A percentile compares a stretch with the other conserved stretches of the same genome.
phyloP scores from a whole-genome alignment of 1,284 basidiomycete species.

The Phylloboletellus chloephorus region DNA sequence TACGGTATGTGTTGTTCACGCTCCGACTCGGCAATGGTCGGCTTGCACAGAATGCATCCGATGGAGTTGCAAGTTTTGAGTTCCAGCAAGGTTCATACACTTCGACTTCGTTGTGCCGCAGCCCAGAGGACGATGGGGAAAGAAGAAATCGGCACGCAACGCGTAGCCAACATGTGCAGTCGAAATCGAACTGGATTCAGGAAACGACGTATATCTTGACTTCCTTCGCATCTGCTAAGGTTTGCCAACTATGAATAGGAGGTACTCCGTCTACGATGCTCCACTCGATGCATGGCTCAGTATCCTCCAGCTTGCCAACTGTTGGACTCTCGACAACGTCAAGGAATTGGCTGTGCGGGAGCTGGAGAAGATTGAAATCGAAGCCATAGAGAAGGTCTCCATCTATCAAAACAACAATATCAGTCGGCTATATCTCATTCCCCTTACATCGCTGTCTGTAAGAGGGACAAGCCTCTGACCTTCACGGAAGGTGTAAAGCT shows the following conservation, averaged over 20 bases:
- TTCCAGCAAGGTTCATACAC: no score
- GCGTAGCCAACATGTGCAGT: slow-evolving; percentile 40
- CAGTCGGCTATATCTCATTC: slow-evolving; percentile 42
- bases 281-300: slow-evolving; percentile 45
- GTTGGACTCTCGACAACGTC: slow-evolving; percentile 47
- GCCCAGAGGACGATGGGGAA: slow-evolving; percentile 13
- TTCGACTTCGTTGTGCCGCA: no score
- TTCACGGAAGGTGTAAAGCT: slow-evolving; percentile 44
- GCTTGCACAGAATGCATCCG: no score
- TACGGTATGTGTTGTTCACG: no score
- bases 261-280: slow-evolving; percentile 52
- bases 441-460: slow-evolving; percentile 44
- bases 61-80: no score
- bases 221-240: slow-evolving; percentile 24
- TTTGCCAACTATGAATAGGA: slow-evolving; percentile 32
- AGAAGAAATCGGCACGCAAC: no score
- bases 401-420: slow-evolving; percentile 47
- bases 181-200: slow-evolving; percentile 17
- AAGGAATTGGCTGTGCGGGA: slow-evolving; percentile 46
- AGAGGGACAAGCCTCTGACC: slow-evolving; percentile 41
- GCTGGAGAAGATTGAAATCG: slow-evolving; percentile 42
- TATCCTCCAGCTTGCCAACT: slow-evolving; percentile 45
- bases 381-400: slow-evolving; percentile 43
- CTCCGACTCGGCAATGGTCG: no score
- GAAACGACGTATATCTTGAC: slow-evolving; percentile 34